Evolutionary conservation across 768 basidiomycete genomes (phyloP).

Genomic region (Lactarius evosmus): DNA sequence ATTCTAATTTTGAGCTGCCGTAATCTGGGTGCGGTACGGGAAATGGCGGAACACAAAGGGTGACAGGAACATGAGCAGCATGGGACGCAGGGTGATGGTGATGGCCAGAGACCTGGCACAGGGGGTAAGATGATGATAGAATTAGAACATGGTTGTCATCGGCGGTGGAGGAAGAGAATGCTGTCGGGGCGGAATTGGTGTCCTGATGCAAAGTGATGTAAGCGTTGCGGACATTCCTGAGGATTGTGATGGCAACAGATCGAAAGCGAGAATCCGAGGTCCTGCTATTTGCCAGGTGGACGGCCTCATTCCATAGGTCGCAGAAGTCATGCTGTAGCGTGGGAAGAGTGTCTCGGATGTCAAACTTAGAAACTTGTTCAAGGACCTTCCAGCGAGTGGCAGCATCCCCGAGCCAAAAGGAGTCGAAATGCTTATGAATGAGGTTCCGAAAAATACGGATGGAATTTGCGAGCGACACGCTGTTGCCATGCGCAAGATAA

Average conservation of each 20-base stretch:
- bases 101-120: neutral
- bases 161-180: neutral
- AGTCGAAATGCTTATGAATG: neutral
- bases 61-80: too few species aligned
- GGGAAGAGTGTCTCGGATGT: neutral
- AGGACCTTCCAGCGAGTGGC: neutral
- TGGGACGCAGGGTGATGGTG: too few species aligned
- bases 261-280: neutral
- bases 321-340: slow-evolving; percentile 9
- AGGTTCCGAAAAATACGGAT: neutral
- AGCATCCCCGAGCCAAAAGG: neutral
- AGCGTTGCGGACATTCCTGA: slow-evolving; percentile 5
- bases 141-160: neutral
- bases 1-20: neutral
- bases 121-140: neutral
- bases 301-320: slow-evolving; percentile 9
- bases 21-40: too few species aligned
- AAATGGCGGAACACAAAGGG: too few species aligned
- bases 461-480: slow-evolving; percentile 6
- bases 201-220: neutral
- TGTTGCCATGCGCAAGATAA: neutral
- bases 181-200: neutral
- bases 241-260: neutral
- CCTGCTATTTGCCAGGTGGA: neutral
- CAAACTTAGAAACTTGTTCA: neutral